A percentile compares a stretch with the other conserved stretches of the same genome.
Evolutionary conservation across 2,329 filamentous ascomycete genomes (phyloP).

Genomic region (Xylariaceae sp.): DNA sequence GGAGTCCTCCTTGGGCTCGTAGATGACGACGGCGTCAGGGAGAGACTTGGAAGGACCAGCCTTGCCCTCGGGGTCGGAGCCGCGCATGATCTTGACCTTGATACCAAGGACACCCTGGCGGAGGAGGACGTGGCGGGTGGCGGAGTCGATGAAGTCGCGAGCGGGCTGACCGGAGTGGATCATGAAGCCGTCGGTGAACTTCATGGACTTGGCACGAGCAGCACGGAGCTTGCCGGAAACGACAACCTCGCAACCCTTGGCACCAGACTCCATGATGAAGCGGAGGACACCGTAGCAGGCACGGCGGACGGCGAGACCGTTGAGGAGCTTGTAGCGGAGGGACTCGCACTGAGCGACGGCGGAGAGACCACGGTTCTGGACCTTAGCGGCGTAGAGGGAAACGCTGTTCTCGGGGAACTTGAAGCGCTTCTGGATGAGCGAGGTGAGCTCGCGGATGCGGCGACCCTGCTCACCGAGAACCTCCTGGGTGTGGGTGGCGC

Average conservation of each 20-base stretch:
- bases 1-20: conserved; percentile 99
- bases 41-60: conserved; percentile 94
- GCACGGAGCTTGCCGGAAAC: conserved; percentile 98
- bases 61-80: conserved; percentile 99
- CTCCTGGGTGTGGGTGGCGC: conserved; percentile 99
- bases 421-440: conserved; percentile 99
- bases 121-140: conserved; percentile 98
- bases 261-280: conserved; percentile 99
- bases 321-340: conserved; percentile 99
- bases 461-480: conserved; percentile 99
- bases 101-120: conserved; percentile 99
- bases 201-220: conserved; percentile 99
- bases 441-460: conserved; percentile 99
- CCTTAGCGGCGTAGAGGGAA: conserved; percentile 99
- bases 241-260: conserved; percentile 99
- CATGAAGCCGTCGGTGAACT: conserved; percentile 99
- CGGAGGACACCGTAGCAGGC: conserved; percentile 99
- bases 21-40: conserved; percentile 97
- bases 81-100: conserved; percentile 99
- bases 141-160: conserved; percentile 98
- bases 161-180: conserved; percentile 99
- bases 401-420: conserved; percentile 99
- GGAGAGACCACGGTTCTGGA: conserved; percentile 99
- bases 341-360: conserved; percentile 99
- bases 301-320: conserved; percentile 96